These are phyloP conservation scores for Davidsoniella neocaledoniae DNA, from an alignment of 2,329 filamentous ascomycete species.

Conservation along the genomic window DNA sequence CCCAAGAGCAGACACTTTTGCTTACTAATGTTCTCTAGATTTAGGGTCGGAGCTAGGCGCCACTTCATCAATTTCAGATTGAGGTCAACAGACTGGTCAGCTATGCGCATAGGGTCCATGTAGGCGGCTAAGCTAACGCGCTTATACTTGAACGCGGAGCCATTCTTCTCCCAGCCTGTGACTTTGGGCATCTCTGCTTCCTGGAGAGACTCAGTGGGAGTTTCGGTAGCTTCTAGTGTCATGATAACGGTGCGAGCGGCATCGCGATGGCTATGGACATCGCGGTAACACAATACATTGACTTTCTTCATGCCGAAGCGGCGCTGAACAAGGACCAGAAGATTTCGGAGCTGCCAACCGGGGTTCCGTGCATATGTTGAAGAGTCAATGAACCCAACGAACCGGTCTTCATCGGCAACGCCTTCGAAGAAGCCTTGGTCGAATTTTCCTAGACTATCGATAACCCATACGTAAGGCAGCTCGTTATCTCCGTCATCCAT, in stretches of 20 bases:
- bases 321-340: slow-evolving; percentile 69
- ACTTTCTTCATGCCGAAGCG: slow-evolving; percentile 61
- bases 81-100: slow-evolving; percentile 86
- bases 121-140: slow-evolving; percentile 76
- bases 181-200: slow-evolving; percentile 59
- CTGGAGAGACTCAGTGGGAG: slow-evolving; percentile 14
- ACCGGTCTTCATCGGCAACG: slow-evolving; percentile 55
- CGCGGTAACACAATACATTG: slow-evolving; percentile 81
- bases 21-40: slow-evolving; percentile 76
- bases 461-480: slow-evolving; percentile 56
- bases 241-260: slow-evolving; percentile 70
- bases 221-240: slow-evolving; percentile 29
- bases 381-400: slow-evolving; percentile 76
- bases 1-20: slow-evolving; percentile 83
- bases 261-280: slow-evolving; percentile 60
- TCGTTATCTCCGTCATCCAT: slow-evolving; percentile 23
- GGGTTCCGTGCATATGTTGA: slow-evolving; percentile 79
- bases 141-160: slow-evolving; percentile 55
- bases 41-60: slow-evolving; percentile 76
- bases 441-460: slow-evolving; percentile 60
- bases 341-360: slow-evolving; percentile 83
- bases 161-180: slow-evolving; percentile 77
- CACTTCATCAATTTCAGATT: slow-evolving; percentile 99
- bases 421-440: slow-evolving; percentile 77
- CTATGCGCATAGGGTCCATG: slow-evolving; percentile 76